A percentile compares a stretch with the other conserved stretches of the same genome.
phyloP scores from a whole-genome alignment of 352 stramenopile species.

The Pythium dissimile region DNA sequence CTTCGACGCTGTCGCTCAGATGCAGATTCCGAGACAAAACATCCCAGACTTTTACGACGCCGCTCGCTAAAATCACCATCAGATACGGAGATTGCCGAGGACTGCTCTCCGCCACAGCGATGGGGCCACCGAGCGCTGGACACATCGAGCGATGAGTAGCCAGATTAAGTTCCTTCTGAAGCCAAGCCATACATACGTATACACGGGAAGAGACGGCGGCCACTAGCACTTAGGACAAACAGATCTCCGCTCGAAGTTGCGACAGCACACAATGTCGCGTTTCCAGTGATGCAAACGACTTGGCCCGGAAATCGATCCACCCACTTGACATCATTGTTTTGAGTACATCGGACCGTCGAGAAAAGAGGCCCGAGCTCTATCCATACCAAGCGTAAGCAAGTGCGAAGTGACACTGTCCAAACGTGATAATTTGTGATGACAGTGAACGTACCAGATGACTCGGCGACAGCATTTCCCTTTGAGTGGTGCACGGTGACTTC shows the following conservation, averaged over 20 bases:
- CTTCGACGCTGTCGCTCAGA: conserved; percentile 61
- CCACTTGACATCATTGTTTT: conserved; percentile 58
- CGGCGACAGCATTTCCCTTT: conserved; percentile 37
- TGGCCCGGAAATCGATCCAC: conserved; percentile 75
- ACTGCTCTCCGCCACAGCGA: conserved; percentile 76
- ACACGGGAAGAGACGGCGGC: conserved; percentile 72
- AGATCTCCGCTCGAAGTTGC: conserved; percentile 64
- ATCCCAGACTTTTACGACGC: conserved; percentile 73
- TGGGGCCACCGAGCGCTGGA: conserved; percentile 59
- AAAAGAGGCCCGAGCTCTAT: conserved; percentile 61
- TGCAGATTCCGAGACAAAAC: conserved; percentile 40
- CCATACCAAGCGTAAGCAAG: too few relatives aligned
- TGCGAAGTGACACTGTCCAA: too few relatives aligned
- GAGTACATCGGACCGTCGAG: conserved; percentile 67
- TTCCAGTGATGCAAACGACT: conserved; percentile 52
- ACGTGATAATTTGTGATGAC: too few relatives aligned
- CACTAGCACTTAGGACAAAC: conserved; percentile 56
- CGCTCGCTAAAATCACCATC: conserved; percentile 63
- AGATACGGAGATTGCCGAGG: conserved; percentile 56
- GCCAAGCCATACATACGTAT: conserved; percentile 58
- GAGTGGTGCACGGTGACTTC: conserved; percentile 72
- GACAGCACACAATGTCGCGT: conserved; percentile 58
- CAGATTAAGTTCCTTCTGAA: too few relatives aligned
- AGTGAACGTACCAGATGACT: conserved; percentile 50
- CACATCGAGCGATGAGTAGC: too few relatives aligned